phyloP scores from a whole-genome alignment of 2,329 filamentous ascomycete species.

The Arthrobotrys conoides region DNA sequence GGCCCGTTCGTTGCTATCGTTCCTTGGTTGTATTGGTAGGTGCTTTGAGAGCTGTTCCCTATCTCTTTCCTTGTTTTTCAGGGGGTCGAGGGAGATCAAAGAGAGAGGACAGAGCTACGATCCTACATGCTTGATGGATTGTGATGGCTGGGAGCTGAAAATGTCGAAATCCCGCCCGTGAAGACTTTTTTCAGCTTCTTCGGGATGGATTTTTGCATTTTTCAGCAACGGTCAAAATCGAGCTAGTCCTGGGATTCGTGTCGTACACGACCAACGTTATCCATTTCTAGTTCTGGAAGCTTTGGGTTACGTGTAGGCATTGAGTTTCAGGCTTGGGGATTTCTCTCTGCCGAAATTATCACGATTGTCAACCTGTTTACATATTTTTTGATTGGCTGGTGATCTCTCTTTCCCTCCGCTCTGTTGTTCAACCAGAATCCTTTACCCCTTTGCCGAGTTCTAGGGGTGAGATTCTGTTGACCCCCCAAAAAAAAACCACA shows the following conservation, averaged over 20 bases:
- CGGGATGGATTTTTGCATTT: slow-evolving; percentile 30
- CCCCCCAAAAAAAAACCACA: slow-evolving; percentile 55
- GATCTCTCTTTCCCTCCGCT: slow-evolving; percentile 32
- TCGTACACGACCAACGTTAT: slow-evolving; percentile 60
- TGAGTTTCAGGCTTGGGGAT: slow-evolving; percentile 1
- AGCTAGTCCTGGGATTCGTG: slow-evolving; percentile 45
- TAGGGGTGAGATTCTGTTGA: slow-evolving; percentile 60
- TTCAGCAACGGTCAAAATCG: slow-evolving; percentile 38
- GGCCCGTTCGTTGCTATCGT: slow-evolving; percentile 19
- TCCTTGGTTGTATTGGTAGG: slow-evolving; percentile 48
- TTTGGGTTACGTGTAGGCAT: slow-evolving; percentile 19
- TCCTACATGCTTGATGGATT: slow-evolving; percentile 33
- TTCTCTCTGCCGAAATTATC: slow-evolving; percentile 39
- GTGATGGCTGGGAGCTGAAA: slow-evolving; percentile 34
- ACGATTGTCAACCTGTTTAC: slow-evolving; percentile 47
- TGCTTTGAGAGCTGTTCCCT: slow-evolving; percentile 18
- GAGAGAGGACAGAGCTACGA: slow-evolving; percentile 24
- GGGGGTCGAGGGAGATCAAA: slow-evolving; percentile 20
- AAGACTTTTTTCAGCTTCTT: slow-evolving; percentile 35
- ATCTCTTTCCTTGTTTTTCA: slow-evolving; percentile 23
- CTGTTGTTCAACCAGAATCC: slow-evolving; percentile 40
- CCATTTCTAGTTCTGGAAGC: slow-evolving; percentile 26
- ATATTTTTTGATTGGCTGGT: slow-evolving; percentile 54
- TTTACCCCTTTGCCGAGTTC: slow-evolving; percentile 60
- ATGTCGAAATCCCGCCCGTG: slow-evolving; percentile 51